phyloP scores from a whole-genome alignment of 2,329 filamentous ascomycete genomes.

The Apiospora arundinis region DNA sequence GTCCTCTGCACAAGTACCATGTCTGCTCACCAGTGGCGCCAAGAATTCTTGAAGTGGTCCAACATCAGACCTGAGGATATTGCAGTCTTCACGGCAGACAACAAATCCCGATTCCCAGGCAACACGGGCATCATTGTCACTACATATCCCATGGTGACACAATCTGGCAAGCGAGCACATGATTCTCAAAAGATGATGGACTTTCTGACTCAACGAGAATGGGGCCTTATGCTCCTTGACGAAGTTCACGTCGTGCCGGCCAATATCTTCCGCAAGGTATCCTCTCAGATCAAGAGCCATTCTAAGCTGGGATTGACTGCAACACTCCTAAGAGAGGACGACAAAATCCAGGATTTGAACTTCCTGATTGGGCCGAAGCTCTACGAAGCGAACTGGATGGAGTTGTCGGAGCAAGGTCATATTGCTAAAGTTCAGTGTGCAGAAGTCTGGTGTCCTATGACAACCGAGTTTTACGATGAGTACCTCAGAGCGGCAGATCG shows the following conservation, averaged over 20 bases:
- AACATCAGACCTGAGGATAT: conserved; percentile 94
- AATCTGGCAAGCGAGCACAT: conserved; percentile 83
- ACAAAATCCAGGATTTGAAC: conserved; percentile 97
- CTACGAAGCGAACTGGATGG: conserved; percentile 99
- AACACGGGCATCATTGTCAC: conserved; percentile 97
- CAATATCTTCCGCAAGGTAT: conserved; percentile 94
- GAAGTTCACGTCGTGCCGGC: conserved; percentile 98
- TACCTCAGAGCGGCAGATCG: conserved; percentile 67
- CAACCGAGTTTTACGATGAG: conserved; percentile 95
- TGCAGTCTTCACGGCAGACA: conserved; percentile 92
- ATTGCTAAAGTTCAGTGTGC: conserved; percentile 98
- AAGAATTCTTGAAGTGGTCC: conserved; percentile 98
- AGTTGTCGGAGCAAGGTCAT: conserved; percentile 93
- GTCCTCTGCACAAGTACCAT: conserved; percentile 97
- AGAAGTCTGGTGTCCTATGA: conserved; percentile 99
- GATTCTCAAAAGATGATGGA: conserved; percentile 98
- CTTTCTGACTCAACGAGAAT: conserved; percentile 86
- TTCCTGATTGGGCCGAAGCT: conserved; percentile 97
- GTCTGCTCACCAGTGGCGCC: conserved; percentile 96
- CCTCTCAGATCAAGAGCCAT: conserved; percentile 90
- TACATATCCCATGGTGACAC: conserved; percentile 99
- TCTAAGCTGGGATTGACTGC: conserved; percentile 94
- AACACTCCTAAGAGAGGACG: conserved; percentile 92
- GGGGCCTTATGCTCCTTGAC: conserved; percentile 96
- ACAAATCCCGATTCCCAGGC: conserved; percentile 82